A percentile compares a stretch with the other conserved stretches of the same genome.
Conservation (phyloP, 176 grass and related monocot genomes). For the Areca catechu region DNA sequence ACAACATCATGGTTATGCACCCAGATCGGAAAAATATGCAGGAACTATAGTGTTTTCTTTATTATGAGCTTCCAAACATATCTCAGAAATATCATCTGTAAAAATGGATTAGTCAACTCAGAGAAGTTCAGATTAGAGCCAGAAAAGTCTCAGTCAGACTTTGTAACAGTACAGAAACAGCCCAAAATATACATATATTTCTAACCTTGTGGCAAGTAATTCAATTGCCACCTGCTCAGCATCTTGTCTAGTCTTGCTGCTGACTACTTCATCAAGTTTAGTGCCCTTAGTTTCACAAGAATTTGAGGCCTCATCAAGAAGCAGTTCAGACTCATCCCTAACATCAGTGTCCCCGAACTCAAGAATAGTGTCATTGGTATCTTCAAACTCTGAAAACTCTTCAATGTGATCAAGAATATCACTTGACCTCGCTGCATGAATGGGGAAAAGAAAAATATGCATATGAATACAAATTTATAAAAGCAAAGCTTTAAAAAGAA, state of each 20-base stretch:
- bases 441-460: too few species aligned
- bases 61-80: too few species aligned
- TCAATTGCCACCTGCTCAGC: constrained; percentile 56
- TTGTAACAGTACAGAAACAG: not conserved
- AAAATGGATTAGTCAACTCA: not conserved
- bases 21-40: too few species aligned
- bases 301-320: not conserved
- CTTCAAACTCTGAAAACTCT: constrained; percentile 3
- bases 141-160: not conserved
- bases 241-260: constrained; percentile 16
- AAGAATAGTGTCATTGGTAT: not conserved
- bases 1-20: too few species aligned
- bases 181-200: not conserved
- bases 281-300: not conserved
- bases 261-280: not conserved
- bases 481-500: too few species aligned
- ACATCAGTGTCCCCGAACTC: not conserved
- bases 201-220: constrained; percentile 62
- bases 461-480: too few species aligned
- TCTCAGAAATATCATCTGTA: too few species aligned
- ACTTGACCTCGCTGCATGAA: not conserved
- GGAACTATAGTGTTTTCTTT: too few species aligned
- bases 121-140: constrained; percentile 3
- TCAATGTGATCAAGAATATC: not conserved
- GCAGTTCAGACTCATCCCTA: not conserved